Evolutionary conservation across 148 eudicot genomes (phyloP), one percentile per base, ranked within the genome.

Genomic region (Silene conica): DNA sequence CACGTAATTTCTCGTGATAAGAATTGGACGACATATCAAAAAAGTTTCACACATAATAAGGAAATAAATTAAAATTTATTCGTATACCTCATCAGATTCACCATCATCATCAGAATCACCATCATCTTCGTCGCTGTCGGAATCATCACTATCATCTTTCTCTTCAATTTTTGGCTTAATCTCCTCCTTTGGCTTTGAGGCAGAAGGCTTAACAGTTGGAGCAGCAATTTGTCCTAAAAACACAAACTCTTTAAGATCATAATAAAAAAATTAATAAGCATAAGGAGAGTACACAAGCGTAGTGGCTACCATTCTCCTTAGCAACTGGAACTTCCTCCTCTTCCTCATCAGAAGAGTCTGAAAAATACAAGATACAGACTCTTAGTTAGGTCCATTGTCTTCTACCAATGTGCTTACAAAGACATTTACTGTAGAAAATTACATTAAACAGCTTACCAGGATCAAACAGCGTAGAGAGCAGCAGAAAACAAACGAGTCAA

Each of bases 51-150:
- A 31, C 28, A 28, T 63, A 25, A 63, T 31, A 63, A 63, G 26
- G 66, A 13, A 63, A 63, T 23, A 25, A 15, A 31, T 2, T 38
- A 38, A 65, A 34, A 8, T 34, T 18, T n/a, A 14, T 18, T 34
- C n/a, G 25, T 34, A 6, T 41, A n/a, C 26, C 48, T 15, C 45
- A 65, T 50, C 28, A 38, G 60, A 13, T 50, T 50, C 72, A 55
- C 21, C 16, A 60, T 70, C 82, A 82, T 82, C 86, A 0, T 80
- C 87, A 28, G 72, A 82, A 60, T 70, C 82, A 82, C 80, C 86
- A 0, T 80, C 87, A 28, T 70, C 81, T 34, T 77, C 82, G 0
- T 6, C 18, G 67, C 19, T 14, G 43, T 58, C 78, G n/a, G 74
- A 86, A 22, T 79, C 85, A 20, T 81, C 82, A 12, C 66, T 76